Evolutionary conservation across 2,329 filamentous ascomycete genomes (phyloP), one percentile per base, ranked within the genome.

Genomic region (Hypoxylon sp.): DNA sequence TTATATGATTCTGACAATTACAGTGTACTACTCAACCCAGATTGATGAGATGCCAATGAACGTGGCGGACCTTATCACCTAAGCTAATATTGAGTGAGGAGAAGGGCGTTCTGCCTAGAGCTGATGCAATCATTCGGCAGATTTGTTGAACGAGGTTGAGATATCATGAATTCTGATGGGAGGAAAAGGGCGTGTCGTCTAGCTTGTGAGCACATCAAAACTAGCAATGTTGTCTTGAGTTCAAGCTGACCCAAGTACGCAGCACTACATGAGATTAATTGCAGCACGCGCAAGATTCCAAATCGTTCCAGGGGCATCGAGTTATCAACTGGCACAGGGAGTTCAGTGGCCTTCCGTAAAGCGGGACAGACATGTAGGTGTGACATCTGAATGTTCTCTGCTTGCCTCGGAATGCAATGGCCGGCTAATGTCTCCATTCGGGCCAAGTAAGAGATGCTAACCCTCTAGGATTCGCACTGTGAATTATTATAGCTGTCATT

Each of bases 21-120:
- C 71, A 94, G 91, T 97, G 77, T 97, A 97, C 84, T 97, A 97
- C 83, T 97, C 93, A 14, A 97, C 95, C 51, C 95, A 98, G 84
- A 97, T 98, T 75, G 95, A 98, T 76, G 95, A 98, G 85, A 98
- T 98, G 95, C 95, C 95, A 17, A 98, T 98, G 95, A 98, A 98
- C 78, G 93, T 93, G 79, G 89, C 87, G 76, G 87, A 88, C 74
- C 84, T 90, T 30, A 86, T 86, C 66, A 80, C 85, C 37, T 88
- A 83, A 49, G 22, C 13, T 7, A 8, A 25, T 30, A 30, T 35
- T 33, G 22, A 30, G 35, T 56, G 3, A 57, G 22, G 20, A 56
- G 20, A 14, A 8, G 33, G 33, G 11, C 6, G 31, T 35, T 33
- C 40, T 50, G 20, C 30, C 49, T 49, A 27, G 20, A 68, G 58